Conservation (phyloP, 208 protist genomes). For the Blechomonas ayalai region DNA sequence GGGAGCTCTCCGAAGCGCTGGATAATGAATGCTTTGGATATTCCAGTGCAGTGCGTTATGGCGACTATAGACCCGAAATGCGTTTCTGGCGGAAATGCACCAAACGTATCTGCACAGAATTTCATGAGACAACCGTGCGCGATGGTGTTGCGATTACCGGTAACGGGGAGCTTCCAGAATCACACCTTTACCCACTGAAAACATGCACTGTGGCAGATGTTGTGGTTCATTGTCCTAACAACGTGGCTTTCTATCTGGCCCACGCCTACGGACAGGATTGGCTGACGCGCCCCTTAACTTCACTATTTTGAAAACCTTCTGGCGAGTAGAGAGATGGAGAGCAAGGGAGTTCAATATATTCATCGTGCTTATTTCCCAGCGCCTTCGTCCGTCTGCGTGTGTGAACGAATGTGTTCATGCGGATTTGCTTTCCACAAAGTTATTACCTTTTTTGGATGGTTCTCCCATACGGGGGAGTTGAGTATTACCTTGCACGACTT, state of each 20-base stretch:
- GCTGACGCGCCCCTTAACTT: constrained; percentile 48
- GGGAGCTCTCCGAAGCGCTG: constrained; percentile 11
- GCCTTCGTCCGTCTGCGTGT: too few species aligned
- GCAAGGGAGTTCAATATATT: too few species aligned
- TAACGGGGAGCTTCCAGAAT: constrained; percentile 26
- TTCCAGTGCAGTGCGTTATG: constrained; percentile 15
- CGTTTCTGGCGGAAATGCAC: constrained; percentile 67
- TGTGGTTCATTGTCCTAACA: constrained; percentile 42
- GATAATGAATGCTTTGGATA: constrained; percentile 45
- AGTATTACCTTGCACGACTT: too few species aligned
- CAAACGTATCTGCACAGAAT: constrained; percentile 65
- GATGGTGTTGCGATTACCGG: constrained; percentile 25
- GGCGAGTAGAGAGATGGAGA: too few species aligned
- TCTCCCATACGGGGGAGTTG: too few species aligned
- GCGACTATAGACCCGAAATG: constrained; percentile 16
- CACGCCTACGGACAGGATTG: constrained; percentile 67
- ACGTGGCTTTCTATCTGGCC: constrained; percentile 49
- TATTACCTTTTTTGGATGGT: too few species aligned
- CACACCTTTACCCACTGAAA: constrained; percentile 49
- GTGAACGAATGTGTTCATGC: too few species aligned
- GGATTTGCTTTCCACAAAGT: too few species aligned
- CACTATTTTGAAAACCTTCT: constrained; percentile 50
- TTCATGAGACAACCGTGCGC: constrained; percentile 37
- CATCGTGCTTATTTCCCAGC: too few species aligned
- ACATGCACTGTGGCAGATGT: constrained; percentile 50